Percentiles rank a stretch among this genome's conserved stretches.
These are phyloP conservation scores for Lepidium campestre DNA, from an alignment of 441 rosid genomes.

Conservation along the genomic window DNA sequence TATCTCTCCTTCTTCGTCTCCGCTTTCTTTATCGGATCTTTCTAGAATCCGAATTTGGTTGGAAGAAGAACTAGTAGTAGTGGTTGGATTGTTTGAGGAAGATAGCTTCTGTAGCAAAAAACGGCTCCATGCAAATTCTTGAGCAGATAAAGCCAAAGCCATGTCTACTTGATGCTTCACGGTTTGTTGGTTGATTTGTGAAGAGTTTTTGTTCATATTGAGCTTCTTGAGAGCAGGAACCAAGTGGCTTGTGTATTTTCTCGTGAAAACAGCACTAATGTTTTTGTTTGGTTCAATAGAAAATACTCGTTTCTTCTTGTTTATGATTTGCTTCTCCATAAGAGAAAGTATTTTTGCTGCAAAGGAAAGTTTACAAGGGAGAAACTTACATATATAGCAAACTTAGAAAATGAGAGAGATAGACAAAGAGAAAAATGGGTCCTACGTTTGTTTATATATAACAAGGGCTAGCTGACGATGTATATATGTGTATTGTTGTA, in stretches of 20 bases:
- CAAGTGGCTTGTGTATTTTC: conserved; percentile 30
- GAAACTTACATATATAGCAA: conserved; percentile 8
- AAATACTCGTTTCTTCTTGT: conserved; percentile 27
- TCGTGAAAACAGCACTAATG: conserved; percentile 12
- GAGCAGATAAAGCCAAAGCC: conserved; percentile 36
- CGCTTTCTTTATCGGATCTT: conserved; percentile 4
- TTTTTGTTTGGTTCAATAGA: conserved; percentile 24
- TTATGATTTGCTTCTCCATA: conserved; percentile 25
- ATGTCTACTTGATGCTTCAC: conserved; percentile 36
- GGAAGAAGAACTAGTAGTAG: not conserved
- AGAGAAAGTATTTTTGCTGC: conserved; percentile 3
- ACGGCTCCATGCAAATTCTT: conserved; percentile 36
- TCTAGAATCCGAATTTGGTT: not conserved
- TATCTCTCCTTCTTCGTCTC: conserved; percentile 7
- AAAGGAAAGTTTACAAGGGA: not conserved
- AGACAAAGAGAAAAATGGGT: conserved; percentile 6
- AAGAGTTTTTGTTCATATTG: not conserved
- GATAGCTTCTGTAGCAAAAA: conserved; percentile 29
- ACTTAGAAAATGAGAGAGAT: not conserved
- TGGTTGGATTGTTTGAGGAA: not conserved
- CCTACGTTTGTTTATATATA: conserved; percentile 16
- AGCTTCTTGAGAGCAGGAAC: conserved; percentile 32
- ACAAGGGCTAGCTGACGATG: conserved; percentile 8
- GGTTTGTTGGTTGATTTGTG: conserved; percentile 1
- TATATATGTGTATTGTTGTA: not conserved